Evolutionary conservation across 495 filamentous ascomycete genomes (phyloP).

Genomic region (Paragyromitra xinjiangensis): DNA sequence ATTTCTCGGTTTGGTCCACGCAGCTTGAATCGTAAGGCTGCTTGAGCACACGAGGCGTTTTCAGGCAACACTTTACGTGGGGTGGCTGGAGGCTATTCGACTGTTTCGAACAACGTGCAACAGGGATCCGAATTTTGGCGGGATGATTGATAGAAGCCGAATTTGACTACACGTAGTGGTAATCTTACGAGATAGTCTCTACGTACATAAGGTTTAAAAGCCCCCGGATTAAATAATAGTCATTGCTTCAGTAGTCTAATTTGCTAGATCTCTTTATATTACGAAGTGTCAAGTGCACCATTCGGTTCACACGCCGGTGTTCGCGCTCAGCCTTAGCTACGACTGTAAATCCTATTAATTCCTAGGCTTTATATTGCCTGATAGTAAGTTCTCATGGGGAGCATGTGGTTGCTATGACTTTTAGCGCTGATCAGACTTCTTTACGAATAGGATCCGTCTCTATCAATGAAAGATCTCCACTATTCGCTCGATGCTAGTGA

Average conservation of each 20-base stretch:
- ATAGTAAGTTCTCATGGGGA: background rate
- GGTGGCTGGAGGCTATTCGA: conserved; percentile 3
- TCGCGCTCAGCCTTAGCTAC: background rate
- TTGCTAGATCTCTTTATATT: conserved; percentile 13
- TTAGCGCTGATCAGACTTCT: background rate
- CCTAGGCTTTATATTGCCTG: background rate
- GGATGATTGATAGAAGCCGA: conserved; percentile 9
- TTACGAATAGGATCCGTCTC: background rate
- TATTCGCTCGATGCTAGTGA: background rate
- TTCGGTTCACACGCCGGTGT: background rate
- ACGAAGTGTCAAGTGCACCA: background rate
- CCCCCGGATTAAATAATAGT: background rate
- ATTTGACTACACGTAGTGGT: conserved; percentile 1
- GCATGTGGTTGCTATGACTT: background rate
- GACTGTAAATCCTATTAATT: conserved; percentile 4
- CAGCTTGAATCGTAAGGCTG: background rate
- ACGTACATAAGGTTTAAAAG: conserved; percentile 15
- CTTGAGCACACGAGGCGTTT: background rate
- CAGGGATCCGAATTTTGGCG: background rate
- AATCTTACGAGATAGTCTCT: background rate
- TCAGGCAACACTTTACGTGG: background rate
- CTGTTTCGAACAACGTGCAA: conserved; percentile 4
- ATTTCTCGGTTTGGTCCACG: background rate
- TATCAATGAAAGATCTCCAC: conserved; percentile 22
- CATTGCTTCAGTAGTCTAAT: conserved; percentile 1